Conservation (phyloP, 2,329 filamentous ascomycete genomes). For the Coniella lustricola region DNA sequence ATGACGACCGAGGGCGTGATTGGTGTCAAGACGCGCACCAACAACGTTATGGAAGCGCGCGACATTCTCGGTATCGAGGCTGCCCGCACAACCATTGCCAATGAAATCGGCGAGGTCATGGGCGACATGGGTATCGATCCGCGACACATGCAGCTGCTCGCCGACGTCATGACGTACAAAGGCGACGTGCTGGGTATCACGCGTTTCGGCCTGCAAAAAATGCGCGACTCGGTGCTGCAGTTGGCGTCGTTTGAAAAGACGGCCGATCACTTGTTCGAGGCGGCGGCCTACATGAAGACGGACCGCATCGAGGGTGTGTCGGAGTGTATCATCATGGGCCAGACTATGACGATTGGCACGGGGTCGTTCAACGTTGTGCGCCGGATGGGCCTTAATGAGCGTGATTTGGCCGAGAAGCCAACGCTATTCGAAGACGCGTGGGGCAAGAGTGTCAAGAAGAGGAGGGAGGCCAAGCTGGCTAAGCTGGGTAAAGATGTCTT, state of each 20-base stretch:
- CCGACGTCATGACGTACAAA: slow-evolving; percentile 99
- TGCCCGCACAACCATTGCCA: slow-evolving; percentile 78
- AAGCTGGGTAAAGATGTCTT: slow-evolving; percentile 1
- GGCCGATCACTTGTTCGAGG: slow-evolving; percentile 93
- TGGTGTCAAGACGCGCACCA: slow-evolving; percentile 66
- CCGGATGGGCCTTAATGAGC: slow-evolving; percentile 58
- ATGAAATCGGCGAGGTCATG: slow-evolving; percentile 87
- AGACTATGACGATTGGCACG: slow-evolving; percentile 86
- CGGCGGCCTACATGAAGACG: slow-evolving; percentile 83
- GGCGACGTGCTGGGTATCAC: slow-evolving; percentile 95
- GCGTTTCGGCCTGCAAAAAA: slow-evolving; percentile 91
- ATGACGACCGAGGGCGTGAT: slow-evolving; percentile 92
- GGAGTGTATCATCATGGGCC: slow-evolving; percentile 98
- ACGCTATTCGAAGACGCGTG: slow-evolving; percentile 68
- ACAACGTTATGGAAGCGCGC: slow-evolving; percentile 83
- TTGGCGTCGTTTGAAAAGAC: slow-evolving; percentile 97
- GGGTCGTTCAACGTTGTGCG: slow-evolving; percentile 87
- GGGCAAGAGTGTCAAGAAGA: slow-evolving; percentile 22
- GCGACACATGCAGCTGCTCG: slow-evolving; percentile 93
- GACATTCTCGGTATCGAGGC: slow-evolving; percentile 93
- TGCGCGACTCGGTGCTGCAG: slow-evolving; percentile 89
- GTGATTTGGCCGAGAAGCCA: slow-evolving; percentile 50
- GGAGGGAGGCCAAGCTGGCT: slow-evolving; percentile 19
- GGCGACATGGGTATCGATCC: slow-evolving; percentile 91
- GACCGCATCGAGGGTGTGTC: slow-evolving; percentile 90